Evolutionary conservation across 176 grass and related monocot species (phyloP).

Genomic region (Phoenix roebelenii): DNA sequence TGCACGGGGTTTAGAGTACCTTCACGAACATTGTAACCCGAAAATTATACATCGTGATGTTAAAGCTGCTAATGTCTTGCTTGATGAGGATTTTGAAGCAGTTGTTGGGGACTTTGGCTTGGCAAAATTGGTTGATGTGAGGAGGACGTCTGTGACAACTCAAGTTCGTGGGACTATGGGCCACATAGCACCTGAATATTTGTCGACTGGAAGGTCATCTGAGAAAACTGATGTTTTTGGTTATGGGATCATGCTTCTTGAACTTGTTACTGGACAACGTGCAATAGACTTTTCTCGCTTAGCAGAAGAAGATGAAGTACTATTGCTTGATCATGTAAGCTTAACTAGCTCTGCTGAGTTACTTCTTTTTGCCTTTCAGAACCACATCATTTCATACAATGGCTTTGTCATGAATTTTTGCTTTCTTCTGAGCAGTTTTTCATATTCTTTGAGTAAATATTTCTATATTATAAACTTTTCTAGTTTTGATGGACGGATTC

Average conservation of each 20-base stretch:
- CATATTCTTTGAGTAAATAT: too few relatives aligned
- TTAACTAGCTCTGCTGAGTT: background rate
- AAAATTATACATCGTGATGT: constrained; percentile 98
- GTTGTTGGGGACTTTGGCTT: constrained; percentile 93
- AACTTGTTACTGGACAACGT: constrained; percentile 83
- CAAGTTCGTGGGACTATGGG: constrained; percentile 97
- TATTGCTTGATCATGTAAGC: constrained; percentile 96
- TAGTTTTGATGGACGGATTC: too few relatives aligned
- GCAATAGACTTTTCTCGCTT: constrained; percentile 91
- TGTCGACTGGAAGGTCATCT: constrained; percentile 88
- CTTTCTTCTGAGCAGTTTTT: background rate
- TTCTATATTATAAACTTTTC: too few relatives aligned
- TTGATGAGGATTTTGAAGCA: constrained; percentile 82
- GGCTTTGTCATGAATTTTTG: background rate
- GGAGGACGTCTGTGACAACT: constrained; percentile 89
- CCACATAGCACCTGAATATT: constrained; percentile 93
- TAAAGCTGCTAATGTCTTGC: constrained; percentile 91
- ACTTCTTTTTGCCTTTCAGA: too few relatives aligned
- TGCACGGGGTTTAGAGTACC: constrained; percentile 81
- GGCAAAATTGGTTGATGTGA: constrained; percentile 90
- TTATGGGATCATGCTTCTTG: constrained; percentile 94
- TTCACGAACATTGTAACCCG: constrained; percentile 94
- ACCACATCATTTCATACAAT: too few relatives aligned
- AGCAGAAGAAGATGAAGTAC: constrained; percentile 92
- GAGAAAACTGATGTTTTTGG: constrained; percentile 97